Conservation (phyloP, 1,139 yeast genomes). For the Nakaseomyces kungkrabaensis region DNA sequence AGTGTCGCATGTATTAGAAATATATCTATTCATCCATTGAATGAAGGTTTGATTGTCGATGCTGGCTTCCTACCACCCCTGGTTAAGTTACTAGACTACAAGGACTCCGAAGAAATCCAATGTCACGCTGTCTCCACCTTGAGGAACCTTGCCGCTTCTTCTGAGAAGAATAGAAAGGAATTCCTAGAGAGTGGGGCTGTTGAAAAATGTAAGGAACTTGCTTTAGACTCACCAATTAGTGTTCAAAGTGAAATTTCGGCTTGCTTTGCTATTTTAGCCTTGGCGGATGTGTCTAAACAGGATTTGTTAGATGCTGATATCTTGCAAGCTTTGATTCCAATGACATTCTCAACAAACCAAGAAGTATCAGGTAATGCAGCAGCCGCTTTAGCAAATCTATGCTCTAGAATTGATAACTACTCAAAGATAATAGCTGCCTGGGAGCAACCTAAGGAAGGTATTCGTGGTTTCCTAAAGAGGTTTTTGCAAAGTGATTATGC, state of each 20-base stretch:
- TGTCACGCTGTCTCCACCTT: conserved; percentile 96
- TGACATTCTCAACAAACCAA: conserved; percentile 78
- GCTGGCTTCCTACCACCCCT: conserved; percentile 91
- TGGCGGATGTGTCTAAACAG: conserved; percentile 89
- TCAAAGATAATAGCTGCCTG: conserved; percentile 71
- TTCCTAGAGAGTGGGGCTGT: conserved; percentile 94
- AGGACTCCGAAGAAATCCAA: conserved; percentile 90
- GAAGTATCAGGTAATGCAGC: conserved; percentile 99
- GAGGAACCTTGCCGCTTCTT: conserved; percentile 90
- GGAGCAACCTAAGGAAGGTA: conserved; percentile 76
- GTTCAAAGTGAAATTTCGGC: conserved; percentile 96
- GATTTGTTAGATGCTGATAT: conserved; percentile 77
- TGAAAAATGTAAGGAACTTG: conserved; percentile 82
- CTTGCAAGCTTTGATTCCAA: conserved; percentile 79
- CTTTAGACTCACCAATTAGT: conserved; percentile 70
- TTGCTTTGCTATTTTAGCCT: conserved; percentile 90
- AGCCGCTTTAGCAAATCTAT: conserved; percentile 92
- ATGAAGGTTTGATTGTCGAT: conserved; percentile 89
- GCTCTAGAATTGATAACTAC: conserved; percentile 74
- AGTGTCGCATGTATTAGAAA: conserved; percentile 98
- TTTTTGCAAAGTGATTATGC: conserved; percentile 80
- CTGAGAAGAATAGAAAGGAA: conserved; percentile 86
- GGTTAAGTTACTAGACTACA: conserved; percentile 72
- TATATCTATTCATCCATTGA: conserved; percentile 90
- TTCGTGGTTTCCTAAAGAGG: conserved; percentile 70